phyloP scores from a whole-genome alignment of 2,329 filamentous ascomycete species.

The Diaporthe vexans region DNA sequence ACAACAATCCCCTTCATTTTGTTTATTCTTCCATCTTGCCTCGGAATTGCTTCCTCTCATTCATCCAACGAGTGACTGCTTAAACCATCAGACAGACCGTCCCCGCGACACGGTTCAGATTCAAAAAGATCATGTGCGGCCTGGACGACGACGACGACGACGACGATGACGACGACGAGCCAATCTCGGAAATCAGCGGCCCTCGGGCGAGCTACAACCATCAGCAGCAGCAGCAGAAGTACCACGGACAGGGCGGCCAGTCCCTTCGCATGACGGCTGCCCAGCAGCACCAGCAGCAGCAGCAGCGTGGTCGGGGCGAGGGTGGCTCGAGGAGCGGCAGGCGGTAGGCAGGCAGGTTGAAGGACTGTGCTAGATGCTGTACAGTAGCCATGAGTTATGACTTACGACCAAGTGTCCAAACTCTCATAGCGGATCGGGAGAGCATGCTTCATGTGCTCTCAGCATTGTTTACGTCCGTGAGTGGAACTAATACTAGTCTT shows the following conservation, averaged over 20 bases:
- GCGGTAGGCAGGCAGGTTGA: neutral
- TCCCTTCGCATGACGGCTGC: constrained; percentile 12
- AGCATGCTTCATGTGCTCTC: neutral
- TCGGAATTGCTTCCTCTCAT: neutral
- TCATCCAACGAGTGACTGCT: neutral
- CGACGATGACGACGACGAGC: constrained; percentile 39
- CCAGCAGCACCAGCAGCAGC: constrained; percentile 30
- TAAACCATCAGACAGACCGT: constrained; percentile 61
- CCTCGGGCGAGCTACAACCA: constrained; percentile 25
- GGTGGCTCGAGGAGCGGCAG: constrained; percentile 13
- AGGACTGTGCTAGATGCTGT: neutral
- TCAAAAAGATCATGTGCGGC: constrained; percentile 69
- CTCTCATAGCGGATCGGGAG: neutral
- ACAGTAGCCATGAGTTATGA: constrained; percentile 16
- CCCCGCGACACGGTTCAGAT: constrained; percentile 68
- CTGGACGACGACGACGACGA: constrained; percentile 58
- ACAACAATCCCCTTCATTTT: neutral
- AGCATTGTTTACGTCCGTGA: neutral
- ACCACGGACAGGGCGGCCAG: constrained; percentile 39
- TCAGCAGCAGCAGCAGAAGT: constrained; percentile 38
- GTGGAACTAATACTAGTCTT: neutral
- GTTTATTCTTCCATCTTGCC: neutral
- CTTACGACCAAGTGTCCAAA: constrained; percentile 3
- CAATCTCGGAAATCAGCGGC: constrained; percentile 22
- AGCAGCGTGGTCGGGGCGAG: constrained; percentile 30